Percentiles rank a stretch among this genome's conserved stretches.
Evolutionary conservation across 768 basidiomycete species (phyloP).

Genomic region (Mycena vulgaris): DNA sequence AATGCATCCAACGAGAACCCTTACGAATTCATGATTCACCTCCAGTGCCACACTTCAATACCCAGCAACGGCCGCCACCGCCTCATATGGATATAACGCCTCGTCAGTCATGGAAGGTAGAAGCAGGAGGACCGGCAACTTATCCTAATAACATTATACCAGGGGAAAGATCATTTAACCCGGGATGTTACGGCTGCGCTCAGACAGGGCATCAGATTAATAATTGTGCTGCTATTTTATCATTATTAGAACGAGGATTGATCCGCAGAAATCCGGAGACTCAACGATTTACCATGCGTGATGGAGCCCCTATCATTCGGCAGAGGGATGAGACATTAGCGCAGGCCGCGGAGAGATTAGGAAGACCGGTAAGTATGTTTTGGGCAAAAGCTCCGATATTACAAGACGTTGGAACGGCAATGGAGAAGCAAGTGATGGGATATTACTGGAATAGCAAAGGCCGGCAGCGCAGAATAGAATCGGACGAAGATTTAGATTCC

Average conservation of each 20-base stretch:
- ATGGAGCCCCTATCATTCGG: not conserved
- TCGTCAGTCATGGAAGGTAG: not conserved
- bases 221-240: not conserved
- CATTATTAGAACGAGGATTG: not conserved
- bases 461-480: not conserved
- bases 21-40: not conserved
- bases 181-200: not conserved
- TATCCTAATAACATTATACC: not conserved
- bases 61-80: not conserved
- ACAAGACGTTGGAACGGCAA: not conserved
- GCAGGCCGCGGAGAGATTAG: not conserved
- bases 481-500: not conserved
- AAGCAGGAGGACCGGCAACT: not conserved
- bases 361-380: not conserved
- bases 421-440: slow-evolving; percentile 19
- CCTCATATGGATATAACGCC: not conserved
- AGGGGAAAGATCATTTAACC: not conserved
- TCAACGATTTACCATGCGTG: not conserved
- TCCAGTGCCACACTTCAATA: no score
- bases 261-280: not conserved
- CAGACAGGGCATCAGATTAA: not conserved
- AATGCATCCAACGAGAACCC: not conserved
- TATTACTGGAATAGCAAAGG: not conserved
- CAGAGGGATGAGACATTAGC: not conserved
- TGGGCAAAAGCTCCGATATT: not conserved